phyloP scores from a whole-genome alignment of 2,329 filamentous ascomycete species.

The Fusarium domesticum region DNA sequence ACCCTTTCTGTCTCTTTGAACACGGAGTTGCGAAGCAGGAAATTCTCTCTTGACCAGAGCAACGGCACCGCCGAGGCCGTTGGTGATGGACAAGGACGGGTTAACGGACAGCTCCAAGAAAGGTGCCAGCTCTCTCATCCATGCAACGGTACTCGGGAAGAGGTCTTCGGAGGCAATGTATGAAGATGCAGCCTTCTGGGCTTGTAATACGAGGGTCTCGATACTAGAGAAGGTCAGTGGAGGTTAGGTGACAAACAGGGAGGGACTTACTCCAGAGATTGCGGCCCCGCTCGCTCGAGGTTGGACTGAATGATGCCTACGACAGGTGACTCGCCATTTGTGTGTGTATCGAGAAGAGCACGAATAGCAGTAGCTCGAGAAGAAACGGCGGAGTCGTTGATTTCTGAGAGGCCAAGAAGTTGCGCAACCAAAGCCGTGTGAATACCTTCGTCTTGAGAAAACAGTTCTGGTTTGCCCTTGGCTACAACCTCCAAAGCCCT shows the following conservation, averaged over 20 bases:
- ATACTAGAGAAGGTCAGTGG: conserved; percentile 37
- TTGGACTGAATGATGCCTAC: conserved; percentile 54
- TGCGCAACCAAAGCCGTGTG: conserved; percentile 52
- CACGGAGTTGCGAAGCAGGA: conserved; percentile 24
- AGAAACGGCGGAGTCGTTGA: conserved; percentile 39
- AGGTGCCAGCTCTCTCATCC: conserved; percentile 60
- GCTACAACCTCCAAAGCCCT: conserved; percentile 48
- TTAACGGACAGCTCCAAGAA: conserved; percentile 54
- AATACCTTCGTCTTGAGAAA: conserved; percentile 44
- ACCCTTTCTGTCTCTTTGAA: conserved; percentile 63
- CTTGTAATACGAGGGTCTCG: conserved; percentile 51
- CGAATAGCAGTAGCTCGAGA: conserved; percentile 43
- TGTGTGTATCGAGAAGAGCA: conserved; percentile 44
- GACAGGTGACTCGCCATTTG: conserved; percentile 43
- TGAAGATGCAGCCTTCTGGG: conserved; percentile 33
- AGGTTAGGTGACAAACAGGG: not conserved
- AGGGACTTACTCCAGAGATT: conserved; percentile 49
- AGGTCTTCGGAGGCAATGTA: conserved; percentile 43
- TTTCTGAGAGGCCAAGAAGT: conserved; percentile 53
- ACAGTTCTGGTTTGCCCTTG: conserved; percentile 42
- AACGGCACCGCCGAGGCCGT: conserved; percentile 66
- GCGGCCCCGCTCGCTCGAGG: conserved; percentile 46
- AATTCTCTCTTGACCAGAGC: conserved; percentile 52
- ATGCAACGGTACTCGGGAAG: conserved; percentile 62
- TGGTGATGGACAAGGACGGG: conserved; percentile 70